phyloP scores from a whole-genome alignment of 2,329 filamentous ascomycete genomes.

The Aspergillus ochraceoroseus region DNA sequence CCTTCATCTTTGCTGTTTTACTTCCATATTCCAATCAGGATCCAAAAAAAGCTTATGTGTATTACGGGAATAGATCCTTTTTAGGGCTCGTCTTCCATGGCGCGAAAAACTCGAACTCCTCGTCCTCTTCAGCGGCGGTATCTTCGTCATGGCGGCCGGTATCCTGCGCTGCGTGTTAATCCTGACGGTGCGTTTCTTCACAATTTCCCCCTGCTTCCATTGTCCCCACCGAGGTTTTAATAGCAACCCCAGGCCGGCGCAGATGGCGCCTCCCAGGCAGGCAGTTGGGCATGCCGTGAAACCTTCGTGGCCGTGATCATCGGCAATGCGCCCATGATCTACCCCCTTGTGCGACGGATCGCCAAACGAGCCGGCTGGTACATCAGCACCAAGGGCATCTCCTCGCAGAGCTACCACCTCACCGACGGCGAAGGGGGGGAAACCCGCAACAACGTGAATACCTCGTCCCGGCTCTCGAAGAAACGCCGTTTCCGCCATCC shows the following conservation, averaged over 20 bases:
- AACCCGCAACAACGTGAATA: not conserved
- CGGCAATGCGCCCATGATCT: constrained; percentile 44
- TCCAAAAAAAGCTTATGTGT: too few relatives aligned
- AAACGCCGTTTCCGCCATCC: constrained; percentile 30
- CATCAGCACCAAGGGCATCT: constrained; percentile 18
- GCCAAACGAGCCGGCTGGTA: constrained; percentile 27
- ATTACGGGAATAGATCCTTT: constrained; percentile 55
- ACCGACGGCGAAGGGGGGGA: constrained; percentile 18
- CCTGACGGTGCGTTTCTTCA: constrained; percentile 35
- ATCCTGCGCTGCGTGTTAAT: constrained; percentile 53
- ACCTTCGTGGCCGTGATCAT: constrained; percentile 46
- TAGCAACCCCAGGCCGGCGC: constrained; percentile 24
- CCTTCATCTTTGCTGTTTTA: too few relatives aligned
- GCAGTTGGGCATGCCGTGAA: constrained; percentile 45
- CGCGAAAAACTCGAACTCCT: constrained; percentile 52
- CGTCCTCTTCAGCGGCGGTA: constrained; percentile 52
- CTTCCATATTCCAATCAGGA: too few relatives aligned
- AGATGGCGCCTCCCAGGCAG: constrained; percentile 40
- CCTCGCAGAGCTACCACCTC: constrained; percentile 24
- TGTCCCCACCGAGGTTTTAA: not conserved
- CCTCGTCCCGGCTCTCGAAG: constrained; percentile 13
- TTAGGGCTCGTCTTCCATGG: constrained; percentile 47
- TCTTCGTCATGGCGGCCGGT: constrained; percentile 53
- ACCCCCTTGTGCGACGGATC: constrained; percentile 32
- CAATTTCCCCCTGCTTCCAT: not conserved